These are phyloP conservation scores for Dalbergia cochinchinensis DNA, from an alignment of 306 rosid genomes.

Conservation along the genomic window DNA sequence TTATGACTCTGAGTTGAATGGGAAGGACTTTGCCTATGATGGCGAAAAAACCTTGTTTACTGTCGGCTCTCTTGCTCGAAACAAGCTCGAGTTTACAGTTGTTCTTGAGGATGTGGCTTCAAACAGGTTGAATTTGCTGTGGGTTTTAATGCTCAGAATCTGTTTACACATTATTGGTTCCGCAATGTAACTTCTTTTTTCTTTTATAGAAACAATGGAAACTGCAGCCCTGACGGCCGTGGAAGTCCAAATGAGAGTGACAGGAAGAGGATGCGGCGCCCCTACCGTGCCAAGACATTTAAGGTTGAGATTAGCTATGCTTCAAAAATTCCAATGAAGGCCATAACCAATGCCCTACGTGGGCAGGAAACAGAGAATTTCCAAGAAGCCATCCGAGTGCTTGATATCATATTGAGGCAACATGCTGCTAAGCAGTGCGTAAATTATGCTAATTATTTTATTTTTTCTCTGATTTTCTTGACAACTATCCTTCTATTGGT, in stretches of 20 bases:
- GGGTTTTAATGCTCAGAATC: not conserved
- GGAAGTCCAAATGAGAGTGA: conserved; percentile 76
- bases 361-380: conserved; percentile 88
- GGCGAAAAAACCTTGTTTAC: conserved; percentile 94
- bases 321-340: conserved; percentile 79
- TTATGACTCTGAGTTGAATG: conserved; percentile 70
- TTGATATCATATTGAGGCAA: conserved; percentile 86
- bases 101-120: conserved; percentile 77
- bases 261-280: conserved; percentile 76
- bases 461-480: not conserved
- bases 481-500: not conserved
- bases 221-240: conserved; percentile 58
- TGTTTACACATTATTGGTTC: not conserved
- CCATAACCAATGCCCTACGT: conserved; percentile 77
- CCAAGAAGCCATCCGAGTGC: conserved; percentile 88
- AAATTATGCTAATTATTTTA: not conserved
- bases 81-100: conserved; percentile 84
- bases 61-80: conserved; percentile 80
- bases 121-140: conserved; percentile 58
- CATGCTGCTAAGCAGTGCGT: conserved; percentile 95
- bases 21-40: conserved; percentile 89
- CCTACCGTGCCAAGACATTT: conserved; percentile 65
- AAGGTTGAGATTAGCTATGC: conserved; percentile 90
- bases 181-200: not conserved
- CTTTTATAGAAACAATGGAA: conserved; percentile 68